Conservation (phyloP, 2,329 filamentous ascomycete species). For the Cladosporium colombiae region DNA sequence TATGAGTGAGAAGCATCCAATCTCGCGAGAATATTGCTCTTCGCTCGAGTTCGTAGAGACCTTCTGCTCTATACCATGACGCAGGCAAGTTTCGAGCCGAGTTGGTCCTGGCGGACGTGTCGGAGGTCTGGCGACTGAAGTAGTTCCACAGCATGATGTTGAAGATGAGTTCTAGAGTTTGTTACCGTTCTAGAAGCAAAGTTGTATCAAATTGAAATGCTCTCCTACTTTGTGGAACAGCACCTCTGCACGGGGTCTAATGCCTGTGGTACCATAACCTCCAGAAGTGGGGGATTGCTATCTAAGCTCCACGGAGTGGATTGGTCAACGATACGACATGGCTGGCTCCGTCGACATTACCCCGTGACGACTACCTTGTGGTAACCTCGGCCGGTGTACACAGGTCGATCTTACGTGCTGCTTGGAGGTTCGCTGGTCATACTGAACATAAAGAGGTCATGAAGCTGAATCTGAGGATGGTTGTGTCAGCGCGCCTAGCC, state of each 20-base stretch:
- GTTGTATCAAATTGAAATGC: neutral
- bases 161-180: too few relatives aligned
- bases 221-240: neutral
- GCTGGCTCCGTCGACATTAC: neutral
- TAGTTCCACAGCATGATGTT: conserved; percentile 14
- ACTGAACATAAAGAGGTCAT: neutral
- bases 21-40: conserved; percentile 53
- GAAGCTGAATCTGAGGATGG: neutral
- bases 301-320: neutral
- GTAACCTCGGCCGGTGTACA: neutral
- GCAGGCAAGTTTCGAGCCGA: conserved; percentile 8
- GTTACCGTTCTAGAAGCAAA: neutral
- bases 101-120: neutral
- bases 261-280: neutral
- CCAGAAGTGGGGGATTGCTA: conserved; percentile 13
- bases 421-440: neutral
- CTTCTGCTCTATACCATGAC: conserved; percentile 15
- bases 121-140: neutral
- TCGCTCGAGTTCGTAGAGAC: conserved; percentile 49
- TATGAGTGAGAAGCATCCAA: conserved; percentile 58
- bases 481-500: neutral
- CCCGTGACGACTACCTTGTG: neutral
- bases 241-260: neutral
- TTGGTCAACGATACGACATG: neutral
- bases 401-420: neutral